Conservation (phyloP, 1,284 basidiomycete species). For the Sporisorium exsertum region DNA sequence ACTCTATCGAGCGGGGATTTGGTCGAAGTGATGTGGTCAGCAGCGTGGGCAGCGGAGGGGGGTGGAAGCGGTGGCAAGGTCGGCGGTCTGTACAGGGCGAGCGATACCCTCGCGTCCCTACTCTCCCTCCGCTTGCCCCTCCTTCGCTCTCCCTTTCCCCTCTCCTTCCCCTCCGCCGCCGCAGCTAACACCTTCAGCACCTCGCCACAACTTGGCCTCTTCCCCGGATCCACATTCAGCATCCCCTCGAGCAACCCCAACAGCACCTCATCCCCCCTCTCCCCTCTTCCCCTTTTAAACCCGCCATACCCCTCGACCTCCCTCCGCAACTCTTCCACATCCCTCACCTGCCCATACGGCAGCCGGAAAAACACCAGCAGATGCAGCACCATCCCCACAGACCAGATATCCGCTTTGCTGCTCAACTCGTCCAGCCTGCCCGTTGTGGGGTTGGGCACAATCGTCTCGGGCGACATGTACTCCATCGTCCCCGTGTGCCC, state of each 20-base stretch:
- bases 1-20: too few relatives aligned
- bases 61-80: conserved; percentile 12
- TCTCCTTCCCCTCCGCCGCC: background rate
- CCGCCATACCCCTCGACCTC: conserved; percentile 83
- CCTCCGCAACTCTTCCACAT: conserved; percentile 77
- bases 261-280: conserved; percentile 76
- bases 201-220: conserved; percentile 79
- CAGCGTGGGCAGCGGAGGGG: background rate
- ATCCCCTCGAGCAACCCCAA: conserved; percentile 80
- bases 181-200: conserved; percentile 71
- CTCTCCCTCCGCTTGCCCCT: background rate
- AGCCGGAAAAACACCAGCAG: conserved; percentile 86
- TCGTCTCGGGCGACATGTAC: conserved; percentile 80
- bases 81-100: conserved; percentile 29
- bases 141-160: background rate
- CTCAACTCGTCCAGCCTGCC: conserved; percentile 80
- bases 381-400: conserved; percentile 86
- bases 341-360: conserved; percentile 71
- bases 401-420: conserved; percentile 78
- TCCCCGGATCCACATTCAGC: conserved; percentile 75
- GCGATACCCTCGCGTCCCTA: conserved; percentile 6
- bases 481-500: conserved; percentile 93
- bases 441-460: conserved; percentile 71
- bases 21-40: background rate
- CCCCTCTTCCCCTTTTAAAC: conserved; percentile 71